These are phyloP conservation scores for Debaryomyces udenii DNA, from an alignment of 1,139 yeast species.

Conservation along the genomic window DNA sequence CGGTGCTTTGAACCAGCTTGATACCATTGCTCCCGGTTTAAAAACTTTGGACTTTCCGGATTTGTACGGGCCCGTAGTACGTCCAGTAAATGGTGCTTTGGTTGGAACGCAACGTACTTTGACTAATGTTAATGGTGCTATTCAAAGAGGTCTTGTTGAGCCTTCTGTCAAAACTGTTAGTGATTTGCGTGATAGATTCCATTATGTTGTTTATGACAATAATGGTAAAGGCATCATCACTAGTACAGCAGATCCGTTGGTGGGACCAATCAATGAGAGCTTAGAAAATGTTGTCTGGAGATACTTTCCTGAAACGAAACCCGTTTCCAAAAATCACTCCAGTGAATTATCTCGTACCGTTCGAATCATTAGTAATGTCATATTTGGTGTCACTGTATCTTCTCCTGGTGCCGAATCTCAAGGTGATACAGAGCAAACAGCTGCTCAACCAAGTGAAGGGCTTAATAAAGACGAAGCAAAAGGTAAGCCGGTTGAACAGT, in stretches of 20 bases:
- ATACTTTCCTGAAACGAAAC: conserved; percentile 46
- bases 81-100: conserved; percentile 42
- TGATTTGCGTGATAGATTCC: conserved; percentile 43
- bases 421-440: not conserved
- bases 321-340: conserved; percentile 43
- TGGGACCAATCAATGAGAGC: conserved; percentile 60
- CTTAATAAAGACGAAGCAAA: not conserved
- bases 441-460: conserved; percentile 4
- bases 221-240: conserved; percentile 65
- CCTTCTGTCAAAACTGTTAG: conserved; percentile 48
- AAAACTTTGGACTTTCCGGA: conserved; percentile 43
- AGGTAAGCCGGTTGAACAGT: no score
- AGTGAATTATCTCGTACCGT: conserved; percentile 57
- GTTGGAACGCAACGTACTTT: conserved; percentile 24
- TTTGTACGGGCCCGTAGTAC: conserved; percentile 44
- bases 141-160: conserved; percentile 36
- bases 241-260: conserved; percentile 62
- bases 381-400: conserved; percentile 21
- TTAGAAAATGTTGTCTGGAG: conserved; percentile 46
- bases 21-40: conserved; percentile 35
- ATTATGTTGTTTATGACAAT: conserved; percentile 49
- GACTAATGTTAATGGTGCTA: conserved; percentile 33
- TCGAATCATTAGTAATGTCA: conserved; percentile 43
- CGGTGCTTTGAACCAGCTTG: conserved; percentile 36
- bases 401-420: conserved; percentile 1